Conservation (phyloP, 768 basidiomycete genomes). For the Symmetrospora coprosmae region DNA sequence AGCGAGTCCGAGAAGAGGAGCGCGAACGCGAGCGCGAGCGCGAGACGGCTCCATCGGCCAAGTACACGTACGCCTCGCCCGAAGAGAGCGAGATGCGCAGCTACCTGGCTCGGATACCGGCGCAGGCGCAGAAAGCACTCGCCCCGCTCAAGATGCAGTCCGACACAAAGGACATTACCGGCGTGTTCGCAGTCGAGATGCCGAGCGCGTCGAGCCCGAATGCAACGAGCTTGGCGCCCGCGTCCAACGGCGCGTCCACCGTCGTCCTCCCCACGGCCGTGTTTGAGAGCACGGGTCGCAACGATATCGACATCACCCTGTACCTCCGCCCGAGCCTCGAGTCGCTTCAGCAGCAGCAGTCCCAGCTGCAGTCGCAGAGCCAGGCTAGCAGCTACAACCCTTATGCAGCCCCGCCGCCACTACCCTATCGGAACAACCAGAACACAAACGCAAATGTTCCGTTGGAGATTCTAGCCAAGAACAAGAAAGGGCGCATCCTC, state of each 20-base stretch:
- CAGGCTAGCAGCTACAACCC: too few species aligned
- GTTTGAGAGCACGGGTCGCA: background rate
- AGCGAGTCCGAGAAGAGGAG: too few species aligned
- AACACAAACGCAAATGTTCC: background rate
- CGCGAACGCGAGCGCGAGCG: too few species aligned
- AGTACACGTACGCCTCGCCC: too few species aligned
- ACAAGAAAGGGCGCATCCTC: slow-evolving; percentile 9
- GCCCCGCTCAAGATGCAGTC: slow-evolving; percentile 4
- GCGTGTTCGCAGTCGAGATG: slow-evolving; percentile 2
- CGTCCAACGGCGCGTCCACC: background rate
- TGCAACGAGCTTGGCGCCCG: background rate
- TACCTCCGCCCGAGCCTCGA: slow-evolving; percentile 11
- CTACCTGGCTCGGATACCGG: slow-evolving; percentile 4
- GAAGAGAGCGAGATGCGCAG: background rate
- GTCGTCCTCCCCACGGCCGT: background rate
- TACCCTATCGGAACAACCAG: background rate
- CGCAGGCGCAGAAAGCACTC: slow-evolving; percentile 15
- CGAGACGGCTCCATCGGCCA: too few species aligned
- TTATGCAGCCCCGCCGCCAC: background rate
- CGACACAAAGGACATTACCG: slow-evolving; percentile 12
- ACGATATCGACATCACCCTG: slow-evolving; percentile 15
- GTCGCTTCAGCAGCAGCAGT: too few species aligned
- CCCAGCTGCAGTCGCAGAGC: too few species aligned
- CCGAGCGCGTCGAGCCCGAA: too few species aligned
- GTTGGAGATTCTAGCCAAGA: slow-evolving; percentile 2